These are phyloP conservation scores for Claviceps africana DNA, from an alignment of 2,329 filamentous ascomycete genomes.

Conservation along the genomic window DNA sequence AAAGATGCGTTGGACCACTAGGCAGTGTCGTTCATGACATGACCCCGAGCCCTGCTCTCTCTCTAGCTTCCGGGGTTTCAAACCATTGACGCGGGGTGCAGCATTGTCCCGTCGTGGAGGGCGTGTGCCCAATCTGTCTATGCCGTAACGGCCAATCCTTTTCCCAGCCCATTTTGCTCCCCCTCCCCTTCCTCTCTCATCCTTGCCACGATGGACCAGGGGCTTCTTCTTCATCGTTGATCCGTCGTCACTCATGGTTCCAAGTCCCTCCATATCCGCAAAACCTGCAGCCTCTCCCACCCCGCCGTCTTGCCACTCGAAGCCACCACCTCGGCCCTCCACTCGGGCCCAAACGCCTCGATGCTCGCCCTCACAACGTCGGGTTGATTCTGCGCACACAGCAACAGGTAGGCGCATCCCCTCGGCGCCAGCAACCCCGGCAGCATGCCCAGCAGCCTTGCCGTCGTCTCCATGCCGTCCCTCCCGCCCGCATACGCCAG, in stretches of 20 bases:
- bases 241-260: neutral
- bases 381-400: constrained; percentile 85
- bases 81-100: neutral
- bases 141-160: neutral
- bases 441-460: constrained; percentile 58
- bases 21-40: neutral
- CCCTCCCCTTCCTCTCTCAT: neutral
- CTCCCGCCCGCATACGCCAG: constrained; percentile 78
- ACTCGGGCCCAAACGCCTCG: constrained; percentile 35
- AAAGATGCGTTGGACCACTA: neutral
- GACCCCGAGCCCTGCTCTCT: too few species aligned
- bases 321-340: constrained; percentile 66
- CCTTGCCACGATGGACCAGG: neutral
- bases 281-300: constrained; percentile 85
- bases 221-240: neutral
- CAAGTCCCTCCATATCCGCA: constrained; percentile 62
- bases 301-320: constrained; percentile 76
- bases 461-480: constrained; percentile 90
- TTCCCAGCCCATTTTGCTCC: too few species aligned
- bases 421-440: constrained; percentile 46
- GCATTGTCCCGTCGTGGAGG: neutral
- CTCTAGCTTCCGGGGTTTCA: too few species aligned
- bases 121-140: neutral
- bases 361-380: constrained; percentile 55
- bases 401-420: constrained; percentile 76